A percentile compares a stretch with the other conserved stretches of the same genome.
Conservation (phyloP, 331 rosid genomes). For the Phaseolus coccineus region DNA sequence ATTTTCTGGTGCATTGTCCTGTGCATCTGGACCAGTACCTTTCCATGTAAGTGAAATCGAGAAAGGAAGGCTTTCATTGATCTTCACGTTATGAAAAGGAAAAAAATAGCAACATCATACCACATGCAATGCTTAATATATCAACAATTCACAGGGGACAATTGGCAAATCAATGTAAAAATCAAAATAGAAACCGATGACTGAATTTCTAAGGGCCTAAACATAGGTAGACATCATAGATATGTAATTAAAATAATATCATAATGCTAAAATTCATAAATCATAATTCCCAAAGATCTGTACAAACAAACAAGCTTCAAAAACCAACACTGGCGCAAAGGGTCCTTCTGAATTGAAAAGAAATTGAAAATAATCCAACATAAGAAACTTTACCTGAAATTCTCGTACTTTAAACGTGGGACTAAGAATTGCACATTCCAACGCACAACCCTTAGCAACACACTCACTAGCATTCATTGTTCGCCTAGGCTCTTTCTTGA, state of each 20-base stretch:
- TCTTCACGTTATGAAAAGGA: conserved; percentile 55
- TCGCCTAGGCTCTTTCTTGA: conserved; percentile 90
- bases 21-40: conserved; percentile 79
- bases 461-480: conserved; percentile 99
- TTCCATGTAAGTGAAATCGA: conserved; percentile 81
- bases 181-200: not conserved
- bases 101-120: conserved; percentile 9
- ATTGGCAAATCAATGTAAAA: not conserved
- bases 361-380: not conserved
- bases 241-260: not conserved
- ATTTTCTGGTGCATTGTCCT: conserved; percentile 65
- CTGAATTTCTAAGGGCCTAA: not conserved
- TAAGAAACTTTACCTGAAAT: conserved; percentile 71
- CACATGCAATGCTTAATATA: not conserved
- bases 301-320: not conserved
- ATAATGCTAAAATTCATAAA: not conserved
- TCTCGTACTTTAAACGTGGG: conserved; percentile 97
- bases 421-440: conserved; percentile 94
- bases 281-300: not conserved
- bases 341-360: not conserved
- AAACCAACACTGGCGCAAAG: not conserved
- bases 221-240: not conserved
- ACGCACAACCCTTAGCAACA: conserved; percentile 90
- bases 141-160: conserved; percentile 13
- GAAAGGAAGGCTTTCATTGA: conserved; percentile 86